Base-by-base conservation (phyloP, 176 grass and related monocot genomes). In the Miscanthus lutarioriparius region DNA sequence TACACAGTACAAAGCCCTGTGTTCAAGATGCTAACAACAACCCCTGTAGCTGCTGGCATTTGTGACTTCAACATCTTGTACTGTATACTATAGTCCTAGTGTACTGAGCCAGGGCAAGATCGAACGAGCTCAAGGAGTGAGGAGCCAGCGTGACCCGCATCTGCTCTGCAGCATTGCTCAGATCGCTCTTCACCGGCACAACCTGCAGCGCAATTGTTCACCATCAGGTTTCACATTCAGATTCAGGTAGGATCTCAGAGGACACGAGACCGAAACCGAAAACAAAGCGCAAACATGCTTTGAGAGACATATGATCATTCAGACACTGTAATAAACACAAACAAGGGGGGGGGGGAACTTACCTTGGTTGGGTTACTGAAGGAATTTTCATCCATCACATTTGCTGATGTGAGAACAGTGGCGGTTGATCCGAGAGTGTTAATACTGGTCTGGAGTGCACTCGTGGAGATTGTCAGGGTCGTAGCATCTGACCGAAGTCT, bases 361-460 rank as follows among this genome's bases (percentile, higher is more conserved):
- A 89, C 95, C 86, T 97, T 97, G 20, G 67, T 91, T 35, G 86
- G 92, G 56, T 87, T 74, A 33, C 69, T 64, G 32, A 97, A 97
- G n/a, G 95, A 91, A 49, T 97, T 97, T 74, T 88, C 95, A 44
- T 91, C 91, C 87, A 85, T 88, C 38, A 85, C 11, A 85, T 91
- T 73, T 32, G n/a, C 54, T 2, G 92, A 98, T 78, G 92, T 95
- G 54, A 98, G 87, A 77, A 93, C 54, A 41, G 89, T 98, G 53
- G 49, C 69, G 4, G 78, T 84, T 70, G 92, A 93, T 61, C 73
- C 77, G 32, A 72, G 1, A 2, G 89, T 10, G 5, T 78, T 83
- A 6, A 93, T 54, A 32, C 79, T 30, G 58, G 67, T 74, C 69
- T 89, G 6, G 62, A 98, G 84, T 81, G 93, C 96, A 71, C 28